Evolutionary conservation across 192 early-diverging fungal species (phyloP), one percentile per base, ranked within the genome.

Genomic region (Coemansia sp.): DNA sequence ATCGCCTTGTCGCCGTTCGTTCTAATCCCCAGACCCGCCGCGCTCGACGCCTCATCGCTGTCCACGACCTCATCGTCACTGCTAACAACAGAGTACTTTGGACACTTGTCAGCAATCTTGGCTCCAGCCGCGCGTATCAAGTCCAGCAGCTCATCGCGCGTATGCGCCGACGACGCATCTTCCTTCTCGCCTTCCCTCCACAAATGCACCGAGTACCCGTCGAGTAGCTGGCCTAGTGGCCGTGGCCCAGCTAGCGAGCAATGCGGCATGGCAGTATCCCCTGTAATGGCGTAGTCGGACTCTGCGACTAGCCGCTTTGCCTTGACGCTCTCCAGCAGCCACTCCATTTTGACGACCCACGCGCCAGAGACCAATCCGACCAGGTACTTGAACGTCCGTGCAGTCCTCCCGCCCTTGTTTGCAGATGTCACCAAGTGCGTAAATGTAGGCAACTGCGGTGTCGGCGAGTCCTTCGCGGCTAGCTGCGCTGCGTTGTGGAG

Each of bases 321-420:
- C 57, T 59, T 57, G 24, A 59, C 67, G 36, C 82, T 67, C 1
- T 64, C 66, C 19, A 70, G 0, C 29, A 79, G 31, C 82, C 82
- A 84, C 31, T 71, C 70, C 45, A 66, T 24, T 1, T 45, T 65
- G 37, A 84, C 73, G 6, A 65, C 62, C 24, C n/a, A 29, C 6
- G 70, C 73, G 7, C 77, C 82, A 12, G 68, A 54, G 0, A 54
- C 61, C 41, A 84, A 29, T 3, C 74, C 82, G 6, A 49, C 67
- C 37, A 84, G 54, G 49, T 84, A 84, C 57, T 84, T 84, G 67
- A 79, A 79, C 3, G 82, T 84, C 14, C 82, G 70, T 24, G 82
- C 8, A 0, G 70, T 58, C 0, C 68, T 63, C 15, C 43, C 47
- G 32, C 68, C 42, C 38, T 64, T 62, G 29, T 60, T 66, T 1